Evolutionary conservation across 768 basidiomycete species (phyloP), one percentile per base, ranked within the genome.

Genomic region (Tubosaeta sp.): DNA sequence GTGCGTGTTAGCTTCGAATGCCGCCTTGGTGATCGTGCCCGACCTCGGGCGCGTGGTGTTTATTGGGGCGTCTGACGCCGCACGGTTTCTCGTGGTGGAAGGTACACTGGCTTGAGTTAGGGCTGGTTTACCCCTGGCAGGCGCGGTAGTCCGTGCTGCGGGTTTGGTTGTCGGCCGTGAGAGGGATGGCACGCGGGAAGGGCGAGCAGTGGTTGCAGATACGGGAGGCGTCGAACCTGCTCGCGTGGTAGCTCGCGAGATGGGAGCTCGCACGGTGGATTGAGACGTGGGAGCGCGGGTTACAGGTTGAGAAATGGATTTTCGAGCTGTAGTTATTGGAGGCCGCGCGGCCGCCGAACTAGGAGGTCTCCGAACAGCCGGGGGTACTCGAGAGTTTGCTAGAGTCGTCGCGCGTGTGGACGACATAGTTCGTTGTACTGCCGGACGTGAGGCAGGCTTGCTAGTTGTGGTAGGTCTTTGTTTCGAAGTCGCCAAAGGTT

Each of bases 271-370:
- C 8, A 51, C 34, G 13, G 55, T 57, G 1, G 64, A 60, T 21
- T 66, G 63, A 10, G 58, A 53, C 6, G 63, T 58, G 31, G 59
- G 53, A 10, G 59, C 51, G n/a, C 62, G 64, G 0, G 64, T 61
- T 43, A 53, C 53, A 2, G 64, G 59, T 16, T 57, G 65, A 6
- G 64, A 66, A 21, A 45, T 16, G 2, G 53, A 44, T n/a, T 29
- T 45, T 21, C 52, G 56, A 10, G 50, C 19, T 5, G 27, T 16
- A 10, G 48, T 45, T 9, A 38, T 27, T 43, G 52, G 45, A 29
- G 52, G 49, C n/a, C 58, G 62, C 40, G 22, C 8, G 9, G 16
- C 56, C 16, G 55, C 44, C 11, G 39, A 38, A 4, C 53, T 21
- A 11, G 51, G 41, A 5, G 51, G 49, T 46, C 55, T 58, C 39